A percentile compares a stretch with the other conserved stretches of the same genome.
phyloP scores from a whole-genome alignment of 1,139 yeast species.

The Debaryomycetaceae sp. region DNA sequence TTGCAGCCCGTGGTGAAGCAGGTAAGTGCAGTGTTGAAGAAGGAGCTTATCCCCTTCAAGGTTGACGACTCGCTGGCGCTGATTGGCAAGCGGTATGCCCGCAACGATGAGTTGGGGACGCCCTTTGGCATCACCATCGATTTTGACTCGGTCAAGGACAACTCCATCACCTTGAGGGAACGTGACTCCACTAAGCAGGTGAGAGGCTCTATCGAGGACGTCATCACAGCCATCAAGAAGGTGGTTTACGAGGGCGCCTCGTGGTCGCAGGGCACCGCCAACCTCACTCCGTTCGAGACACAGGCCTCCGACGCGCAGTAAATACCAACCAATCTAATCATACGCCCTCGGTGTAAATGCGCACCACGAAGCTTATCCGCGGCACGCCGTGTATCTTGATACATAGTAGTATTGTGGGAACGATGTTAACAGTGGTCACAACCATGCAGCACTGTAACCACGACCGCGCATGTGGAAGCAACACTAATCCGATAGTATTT shows the following conservation, averaged over 20 bases:
- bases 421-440: conserved; percentile 6
- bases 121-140: conserved; percentile 98
- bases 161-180: conserved; percentile 92
- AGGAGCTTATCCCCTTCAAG: conserved; percentile 86
- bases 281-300: conserved; percentile 59
- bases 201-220: conserved; percentile 80
- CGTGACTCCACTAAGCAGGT: conserved; percentile 97
- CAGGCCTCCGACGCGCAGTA: conserved; percentile 37
- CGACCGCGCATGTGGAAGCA: conserved; percentile 1
- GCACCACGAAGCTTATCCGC: conserved; percentile 3
- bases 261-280: conserved; percentile 84
- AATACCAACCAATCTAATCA: conserved; percentile 1
- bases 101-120: conserved; percentile 98
- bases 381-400: conserved; percentile 9
- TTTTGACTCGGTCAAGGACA: conserved; percentile 87
- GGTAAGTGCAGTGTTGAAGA: conserved; percentile 67
- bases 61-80: conserved; percentile 97
- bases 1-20: conserved; percentile 72
- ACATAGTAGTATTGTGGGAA: conserved; percentile 9
- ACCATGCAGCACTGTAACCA: background rate
- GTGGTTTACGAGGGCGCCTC: conserved; percentile 69
- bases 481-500: conserved; percentile 7
- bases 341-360: conserved; percentile 4
- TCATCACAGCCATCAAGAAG: conserved; percentile 72
- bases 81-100: conserved; percentile 96